phyloP scores from a whole-genome alignment of 768 basidiomycete genomes.

The Mycena indigotica region DNA sequence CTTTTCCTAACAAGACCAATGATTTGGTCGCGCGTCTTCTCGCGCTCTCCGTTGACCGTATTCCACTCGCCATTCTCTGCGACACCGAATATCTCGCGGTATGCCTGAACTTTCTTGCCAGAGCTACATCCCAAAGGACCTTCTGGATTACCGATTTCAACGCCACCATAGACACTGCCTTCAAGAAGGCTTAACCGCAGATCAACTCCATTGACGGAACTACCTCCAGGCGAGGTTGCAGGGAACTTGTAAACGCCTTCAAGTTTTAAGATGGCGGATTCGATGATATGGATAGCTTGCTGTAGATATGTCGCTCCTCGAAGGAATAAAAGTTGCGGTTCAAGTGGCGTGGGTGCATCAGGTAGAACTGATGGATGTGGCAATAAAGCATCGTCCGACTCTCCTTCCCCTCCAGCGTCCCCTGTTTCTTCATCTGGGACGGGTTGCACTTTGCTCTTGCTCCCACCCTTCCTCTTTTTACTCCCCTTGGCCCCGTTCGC shows the following conservation, averaged over 20 bases:
- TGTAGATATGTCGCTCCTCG: conserved; percentile 84
- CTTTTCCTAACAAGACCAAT: conserved; percentile 65
- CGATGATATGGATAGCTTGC: conserved; percentile 74
- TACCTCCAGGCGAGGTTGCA: conserved; percentile 28
- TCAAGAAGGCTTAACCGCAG: conserved; percentile 76
- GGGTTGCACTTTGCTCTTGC: conserved; percentile 43
- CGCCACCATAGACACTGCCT: conserved; percentile 78
- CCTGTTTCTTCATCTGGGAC: conserved; percentile 25
- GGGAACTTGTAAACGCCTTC: conserved; percentile 67
- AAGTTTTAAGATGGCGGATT: conserved; percentile 66
- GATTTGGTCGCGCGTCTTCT: conserved; percentile 62
- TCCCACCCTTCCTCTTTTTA: conserved; percentile 54
- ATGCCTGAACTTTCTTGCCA: conserved; percentile 64
- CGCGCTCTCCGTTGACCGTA: conserved; percentile 30
- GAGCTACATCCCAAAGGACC: conserved; percentile 68
- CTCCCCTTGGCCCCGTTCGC: conserved; percentile 39
- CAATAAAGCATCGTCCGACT: conserved; percentile 39
- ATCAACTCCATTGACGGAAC: conserved; percentile 65
- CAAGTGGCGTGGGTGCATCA: conserved; percentile 84
- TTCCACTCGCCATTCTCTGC: conserved; percentile 12
- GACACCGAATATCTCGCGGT: conserved; percentile 56
- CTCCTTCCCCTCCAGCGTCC: conserved; percentile 6
- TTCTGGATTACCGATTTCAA: conserved; percentile 80
- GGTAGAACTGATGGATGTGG: conserved; percentile 76
- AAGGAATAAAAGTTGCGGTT: conserved; percentile 81